A percentile compares a stretch with the other conserved stretches of the same genome.
These are phyloP conservation scores for Citropsis articulata DNA, from an alignment of 345 rosid genomes.

Conservation along the genomic window DNA sequence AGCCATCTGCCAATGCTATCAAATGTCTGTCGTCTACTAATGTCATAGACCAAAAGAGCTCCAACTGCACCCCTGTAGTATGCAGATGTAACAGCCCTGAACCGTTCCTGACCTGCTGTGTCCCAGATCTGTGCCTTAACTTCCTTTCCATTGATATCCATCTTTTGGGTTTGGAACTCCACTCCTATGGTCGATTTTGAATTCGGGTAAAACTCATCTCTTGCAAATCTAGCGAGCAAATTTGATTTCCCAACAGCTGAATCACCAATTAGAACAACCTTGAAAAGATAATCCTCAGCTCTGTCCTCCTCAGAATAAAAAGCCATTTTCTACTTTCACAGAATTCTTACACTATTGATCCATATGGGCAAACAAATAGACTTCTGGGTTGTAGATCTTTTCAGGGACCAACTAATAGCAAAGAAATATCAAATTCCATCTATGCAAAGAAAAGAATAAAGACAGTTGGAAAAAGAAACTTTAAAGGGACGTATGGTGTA, in stretches of 20 bases:
- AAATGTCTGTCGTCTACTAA: slow-evolving; percentile 88
- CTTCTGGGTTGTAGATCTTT: slow-evolving; percentile 10
- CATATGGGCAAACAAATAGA: slow-evolving; percentile 33
- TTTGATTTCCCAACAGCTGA: slow-evolving; percentile 98
- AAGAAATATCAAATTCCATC: slow-evolving; percentile 19
- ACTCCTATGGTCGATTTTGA: slow-evolving; percentile 98
- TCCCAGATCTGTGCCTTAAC: slow-evolving; percentile 98
- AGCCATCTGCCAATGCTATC: slow-evolving; percentile 95
- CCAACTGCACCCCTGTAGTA: slow-evolving; percentile 98
- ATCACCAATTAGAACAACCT: slow-evolving; percentile 88
- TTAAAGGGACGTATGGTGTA: slow-evolving; percentile 37
- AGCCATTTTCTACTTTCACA: slow-evolving; percentile 58
- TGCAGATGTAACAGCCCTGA: slow-evolving; percentile 96
- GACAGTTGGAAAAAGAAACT: slow-evolving; percentile 37
- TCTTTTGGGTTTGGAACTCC: slow-evolving; percentile 95
- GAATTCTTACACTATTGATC: slow-evolving; percentile 36
- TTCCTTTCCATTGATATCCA: slow-evolving; percentile 87
- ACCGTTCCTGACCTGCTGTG: slow-evolving; percentile 98
- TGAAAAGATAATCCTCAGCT: slow-evolving; percentile 92
- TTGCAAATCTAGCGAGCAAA: slow-evolving; percentile 95
- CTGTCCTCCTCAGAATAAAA: slow-evolving; percentile 68
- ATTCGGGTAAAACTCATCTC: slow-evolving; percentile 89
- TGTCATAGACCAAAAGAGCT: slow-evolving; percentile 92
- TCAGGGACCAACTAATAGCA: slow-evolving; percentile 17
- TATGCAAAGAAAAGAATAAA: slow-evolving; percentile 27